Evolutionary conservation across 164 flowering plant species (phyloP).

Genomic region (Dillenia suffruticosa): DNA sequence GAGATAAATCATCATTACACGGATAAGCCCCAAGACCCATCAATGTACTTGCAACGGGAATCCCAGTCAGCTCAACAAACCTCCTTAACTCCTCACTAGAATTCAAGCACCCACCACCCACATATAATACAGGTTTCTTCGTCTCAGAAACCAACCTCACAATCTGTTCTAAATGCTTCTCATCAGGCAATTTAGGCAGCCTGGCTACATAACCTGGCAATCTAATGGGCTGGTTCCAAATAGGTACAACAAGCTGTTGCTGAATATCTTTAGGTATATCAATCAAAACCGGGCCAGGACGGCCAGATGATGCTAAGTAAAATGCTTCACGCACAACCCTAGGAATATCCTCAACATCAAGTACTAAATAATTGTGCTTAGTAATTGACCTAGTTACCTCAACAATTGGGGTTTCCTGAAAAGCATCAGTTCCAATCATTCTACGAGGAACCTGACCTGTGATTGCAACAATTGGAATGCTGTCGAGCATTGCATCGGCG

Average conservation of each 20-base stretch:
- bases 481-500: slow-evolving; percentile 65
- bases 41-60: slow-evolving; percentile 67
- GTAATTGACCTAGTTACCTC: slow-evolving; percentile 71
- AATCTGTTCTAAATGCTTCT: slow-evolving; percentile 41
- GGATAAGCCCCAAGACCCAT: slow-evolving; percentile 72
- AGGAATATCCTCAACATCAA: slow-evolving; percentile 60
- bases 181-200: slow-evolving; percentile 34
- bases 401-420: slow-evolving; percentile 68
- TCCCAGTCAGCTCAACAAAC: slow-evolving; percentile 59
- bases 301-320: slow-evolving; percentile 44
- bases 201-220: slow-evolving; percentile 46
- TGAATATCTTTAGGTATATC: slow-evolving; percentile 68
- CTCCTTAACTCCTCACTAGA: slow-evolving; percentile 47
- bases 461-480: slow-evolving; percentile 57
- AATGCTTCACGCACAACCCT: slow-evolving; percentile 53
- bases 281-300: slow-evolving; percentile 68
- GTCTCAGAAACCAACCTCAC: slow-evolving; percentile 47
- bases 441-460: slow-evolving; percentile 67
- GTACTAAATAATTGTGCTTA: slow-evolving; percentile 64
- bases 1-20: slow-evolving; percentile 32
- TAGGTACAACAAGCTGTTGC: slow-evolving; percentile 52
- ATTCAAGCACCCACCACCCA: slow-evolving; percentile 72
- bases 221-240: slow-evolving; percentile 40
- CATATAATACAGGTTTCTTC: slow-evolving; percentile 58
- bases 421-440: slow-evolving; percentile 76